Conservation (phyloP, 768 basidiomycete species). For the Mycena capillaripes region DNA sequence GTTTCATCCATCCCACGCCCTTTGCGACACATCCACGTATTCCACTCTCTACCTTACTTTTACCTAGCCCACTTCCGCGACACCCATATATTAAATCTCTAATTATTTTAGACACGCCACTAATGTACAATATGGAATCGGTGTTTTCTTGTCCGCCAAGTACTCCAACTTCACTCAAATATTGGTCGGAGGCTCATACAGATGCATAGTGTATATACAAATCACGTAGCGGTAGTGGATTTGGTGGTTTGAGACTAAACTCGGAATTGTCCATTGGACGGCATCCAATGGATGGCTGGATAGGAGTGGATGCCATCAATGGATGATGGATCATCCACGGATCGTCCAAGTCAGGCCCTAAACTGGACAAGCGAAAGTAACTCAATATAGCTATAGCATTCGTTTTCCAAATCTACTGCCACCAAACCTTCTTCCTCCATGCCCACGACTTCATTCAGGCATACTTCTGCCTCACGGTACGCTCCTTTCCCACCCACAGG, state of each 20-base stretch:
- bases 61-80: background rate
- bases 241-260: background rate
- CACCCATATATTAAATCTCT: background rate
- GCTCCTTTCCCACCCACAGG: too few relatives aligned
- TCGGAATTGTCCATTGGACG: conserved; percentile 2
- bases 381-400: too few relatives aligned
- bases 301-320: conserved; percentile 14
- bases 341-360: conserved; percentile 20
- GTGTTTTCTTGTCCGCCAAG: conserved; percentile 4
- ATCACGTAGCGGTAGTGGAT: background rate
- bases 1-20: background rate
- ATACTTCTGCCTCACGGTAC: too few relatives aligned
- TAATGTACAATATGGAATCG: conserved; percentile 6
- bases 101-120: conserved; percentile 7
- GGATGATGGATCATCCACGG: conserved; percentile 20
- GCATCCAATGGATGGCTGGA: conserved; percentile 19
- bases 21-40: background rate
- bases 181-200: too few relatives aligned
- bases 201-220: background rate
- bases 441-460: too few relatives aligned
- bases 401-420: too few relatives aligned
- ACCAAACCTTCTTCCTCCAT: too few relatives aligned
- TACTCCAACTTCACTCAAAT: conserved; percentile 5
- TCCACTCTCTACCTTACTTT: background rate
- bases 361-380: too few relatives aligned